phyloP scores from a whole-genome alignment of 2,329 filamentous ascomycete genomes.

The Nothophoma quercina region DNA sequence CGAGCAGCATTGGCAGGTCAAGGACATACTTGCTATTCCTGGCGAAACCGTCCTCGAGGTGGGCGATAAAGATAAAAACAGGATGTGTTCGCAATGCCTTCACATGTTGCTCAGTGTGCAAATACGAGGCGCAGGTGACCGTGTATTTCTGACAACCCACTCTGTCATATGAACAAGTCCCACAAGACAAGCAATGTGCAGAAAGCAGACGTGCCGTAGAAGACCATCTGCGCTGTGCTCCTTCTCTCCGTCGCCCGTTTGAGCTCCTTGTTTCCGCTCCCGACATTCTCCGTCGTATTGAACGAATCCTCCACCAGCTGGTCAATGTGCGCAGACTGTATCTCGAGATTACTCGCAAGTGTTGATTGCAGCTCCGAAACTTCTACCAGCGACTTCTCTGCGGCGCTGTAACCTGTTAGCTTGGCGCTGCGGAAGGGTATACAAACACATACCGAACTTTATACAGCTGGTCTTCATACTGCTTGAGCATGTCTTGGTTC shows the following conservation, averaged over 20 bases:
- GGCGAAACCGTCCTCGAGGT: constrained; percentile 25
- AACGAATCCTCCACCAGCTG: constrained; percentile 86
- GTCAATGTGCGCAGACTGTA: constrained; percentile 88
- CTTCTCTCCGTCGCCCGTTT: constrained; percentile 74
- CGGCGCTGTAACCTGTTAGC: constrained; percentile 65
- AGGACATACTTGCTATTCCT: constrained; percentile 28
- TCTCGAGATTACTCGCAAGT: constrained; percentile 82
- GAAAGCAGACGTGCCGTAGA: constrained; percentile 56
- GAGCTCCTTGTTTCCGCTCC: constrained; percentile 87
- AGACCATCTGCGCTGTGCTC: constrained; percentile 59
- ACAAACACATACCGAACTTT: constrained; percentile 79
- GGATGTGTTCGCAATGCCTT: constrained; percentile 8
- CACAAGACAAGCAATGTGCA: constrained; percentile 57
- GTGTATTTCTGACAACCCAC: not conserved
- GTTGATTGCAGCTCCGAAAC: constrained; percentile 92
- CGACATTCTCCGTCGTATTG: constrained; percentile 84
- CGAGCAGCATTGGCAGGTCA: constrained; percentile 24
- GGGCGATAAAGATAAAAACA: constrained; percentile 17
- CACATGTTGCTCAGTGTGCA: constrained; percentile 21
- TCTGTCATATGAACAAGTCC: constrained; percentile 56
- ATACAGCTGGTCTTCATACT: constrained; percentile 92
- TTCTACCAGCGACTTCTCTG: constrained; percentile 88
- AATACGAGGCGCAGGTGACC: constrained; percentile 13
- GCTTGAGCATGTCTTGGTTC: constrained; percentile 89
- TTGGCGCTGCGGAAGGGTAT: not conserved